A percentile compares a stretch with the other conserved stretches of the same genome.
phyloP scores from a whole-genome alignment of 139 green algal genomes.

The Chlamydomonas incerta region DNA sequence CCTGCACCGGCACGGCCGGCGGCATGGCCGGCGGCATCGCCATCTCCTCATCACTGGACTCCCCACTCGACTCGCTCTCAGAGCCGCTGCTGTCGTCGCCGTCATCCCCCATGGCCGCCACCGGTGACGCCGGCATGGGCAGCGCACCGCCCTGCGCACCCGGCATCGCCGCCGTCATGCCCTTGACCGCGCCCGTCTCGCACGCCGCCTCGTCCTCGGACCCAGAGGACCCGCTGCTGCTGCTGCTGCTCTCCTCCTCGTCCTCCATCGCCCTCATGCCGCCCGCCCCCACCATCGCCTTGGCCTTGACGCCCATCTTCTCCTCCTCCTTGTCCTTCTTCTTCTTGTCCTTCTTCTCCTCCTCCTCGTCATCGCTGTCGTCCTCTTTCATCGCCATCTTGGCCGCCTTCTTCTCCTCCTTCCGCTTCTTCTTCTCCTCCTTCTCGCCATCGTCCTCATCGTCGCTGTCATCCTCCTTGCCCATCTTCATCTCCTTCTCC shows the following conservation, averaged over 20 bases:
- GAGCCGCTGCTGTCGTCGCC: not conserved
- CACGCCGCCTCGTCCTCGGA: not conserved
- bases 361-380: not conserved
- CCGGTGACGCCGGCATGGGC: not conserved
- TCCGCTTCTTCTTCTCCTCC: conserved; percentile 12
- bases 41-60: not conserved
- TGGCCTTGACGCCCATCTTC: not conserved
- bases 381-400: not conserved
- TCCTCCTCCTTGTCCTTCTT: not conserved
- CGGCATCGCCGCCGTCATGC: not conserved
- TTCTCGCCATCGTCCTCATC: not conserved
- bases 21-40: too few relatives aligned
- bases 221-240: too few relatives aligned
- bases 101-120: not conserved
- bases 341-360: not conserved
- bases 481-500: not conserved
- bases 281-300: not conserved
- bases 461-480: not conserved
- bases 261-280: too few relatives aligned
- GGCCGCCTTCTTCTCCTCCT: not conserved
- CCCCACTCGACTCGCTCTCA: not conserved
- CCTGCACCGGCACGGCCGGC: too few relatives aligned
- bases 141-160: not conserved
- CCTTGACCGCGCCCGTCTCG: not conserved
- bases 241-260: too few relatives aligned